Evolutionary conservation across 2,329 filamentous ascomycete species (phyloP), one percentile per base, ranked within the genome.

Genomic region (Cladosporium colombiae): DNA sequence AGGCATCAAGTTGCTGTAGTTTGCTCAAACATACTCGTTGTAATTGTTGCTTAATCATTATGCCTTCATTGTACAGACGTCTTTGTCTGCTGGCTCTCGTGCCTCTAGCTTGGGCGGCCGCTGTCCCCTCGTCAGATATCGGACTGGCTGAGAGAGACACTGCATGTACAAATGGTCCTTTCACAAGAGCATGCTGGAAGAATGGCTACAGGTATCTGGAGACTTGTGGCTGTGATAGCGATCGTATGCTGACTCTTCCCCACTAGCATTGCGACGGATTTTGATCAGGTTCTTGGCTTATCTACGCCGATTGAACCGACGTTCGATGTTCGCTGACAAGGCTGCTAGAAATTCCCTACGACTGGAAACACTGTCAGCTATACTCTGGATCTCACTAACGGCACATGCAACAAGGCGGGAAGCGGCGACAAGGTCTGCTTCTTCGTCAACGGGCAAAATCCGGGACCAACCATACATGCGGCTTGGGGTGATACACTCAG

Each of bases 401-500:
- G 74, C 6, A 81, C 79, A 4, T 71, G 69, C 58, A 89, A 89
- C 49, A 72, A 76, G 0, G 78, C 80, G 70, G 79, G 79, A 64
- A 33, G 74, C 74, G 69, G 69, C 35, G 66, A 66, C 2, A 70
- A 70, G 44, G 64, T 70, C 44, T 74, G 73, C 33, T 68, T 81
- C 66, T 80, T 91, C 27, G 80, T 90, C 72, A 89, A 90, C 71
- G 86, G 85, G 5, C 83, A 86, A 46, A 16, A 80, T 87, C 86
- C 69, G 86, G 90, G 88, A 0, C 89, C 89, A 2, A 80, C 82
- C 16, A 86, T 92, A 62, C 82, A 84, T 67, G 88, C 77, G 69
- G 73, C 77, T 71, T 66, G 81, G 81, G 81, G 77, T 33, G 77
- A 81, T 63, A 77, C 67, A 44, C 77, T 88, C 5, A 73, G 76